Evolutionary conservation across 2,329 filamentous ascomycete species (phyloP).

Genomic region (Epichloe festucae): DNA sequence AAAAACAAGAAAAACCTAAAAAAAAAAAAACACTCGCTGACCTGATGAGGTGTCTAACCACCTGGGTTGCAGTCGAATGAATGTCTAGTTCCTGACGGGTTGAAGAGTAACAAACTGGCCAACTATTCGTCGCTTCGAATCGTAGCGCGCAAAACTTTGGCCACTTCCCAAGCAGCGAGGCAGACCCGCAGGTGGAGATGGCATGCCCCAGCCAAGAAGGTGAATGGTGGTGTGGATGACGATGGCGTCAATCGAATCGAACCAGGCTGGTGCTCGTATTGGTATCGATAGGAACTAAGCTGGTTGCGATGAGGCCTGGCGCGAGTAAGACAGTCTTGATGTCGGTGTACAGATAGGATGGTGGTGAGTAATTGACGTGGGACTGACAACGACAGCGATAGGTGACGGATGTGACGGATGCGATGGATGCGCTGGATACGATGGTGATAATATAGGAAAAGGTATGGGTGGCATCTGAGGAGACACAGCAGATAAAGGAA

Average conservation of each 20-base stretch:
- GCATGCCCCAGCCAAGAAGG: neutral
- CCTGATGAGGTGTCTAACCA: too few species aligned
- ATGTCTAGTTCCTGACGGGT: too few species aligned
- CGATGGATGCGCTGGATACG: neutral
- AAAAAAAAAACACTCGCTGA: too few species aligned
- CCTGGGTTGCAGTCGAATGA: too few species aligned
- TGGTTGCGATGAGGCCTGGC: too few species aligned
- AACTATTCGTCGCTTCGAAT: neutral
- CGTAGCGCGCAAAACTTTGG: neutral
- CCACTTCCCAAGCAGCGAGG: neutral
- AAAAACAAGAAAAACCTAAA: too few species aligned
- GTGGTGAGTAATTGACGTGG: neutral
- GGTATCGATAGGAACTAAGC: neutral
- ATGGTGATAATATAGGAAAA: neutral
- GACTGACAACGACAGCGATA: neutral
- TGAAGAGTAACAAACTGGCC: too few species aligned
- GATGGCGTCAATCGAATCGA: neutral
- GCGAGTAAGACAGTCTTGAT: too few species aligned
- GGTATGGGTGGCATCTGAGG: neutral
- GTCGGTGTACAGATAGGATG: too few species aligned
- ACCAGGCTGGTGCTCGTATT: neutral
- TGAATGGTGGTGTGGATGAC: neutral
- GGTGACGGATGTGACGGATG: neutral
- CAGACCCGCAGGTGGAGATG: neutral
- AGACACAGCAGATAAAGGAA: neutral